Evolutionary conservation across 805 yeast genomes (phyloP), one percentile per base, ranked within the genome.

Genomic region (Groenewaldozyma tartarivorans): DNA sequence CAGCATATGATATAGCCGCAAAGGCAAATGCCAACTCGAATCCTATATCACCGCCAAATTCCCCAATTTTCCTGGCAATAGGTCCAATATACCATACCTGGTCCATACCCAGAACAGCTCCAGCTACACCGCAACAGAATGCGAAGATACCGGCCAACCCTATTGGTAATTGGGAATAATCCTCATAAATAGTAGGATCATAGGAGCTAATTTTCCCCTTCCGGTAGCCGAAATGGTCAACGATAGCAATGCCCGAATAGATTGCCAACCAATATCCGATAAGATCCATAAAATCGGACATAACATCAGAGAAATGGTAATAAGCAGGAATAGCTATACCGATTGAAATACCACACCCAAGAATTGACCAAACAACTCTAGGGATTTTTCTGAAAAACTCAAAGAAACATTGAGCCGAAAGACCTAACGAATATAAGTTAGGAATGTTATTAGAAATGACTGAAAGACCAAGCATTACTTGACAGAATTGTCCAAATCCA

Each of bases 381-480:
- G 96, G 96, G 44, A 88, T 67, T 55, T 68, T 74, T 33, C 77
- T 69, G 56, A 87, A 74, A 48, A 75, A 76, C 42, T 81, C 75
- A 82, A 90, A 82, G 53, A 82, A 66, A 34, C 92, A 77, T 66
- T 88, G 96, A 27, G 87, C 86, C 49, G 87, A 79, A 56, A 88
- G 70, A 32, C 86, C 88, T 54, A 86, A 75, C 20, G 96, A 84
- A 69, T 88, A 88, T 81, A 86, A 79, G 69, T 86, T 87, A 62
- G 96, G 96, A 61, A 87, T 77, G 67, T 86, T 87, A 71, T 85
- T 86, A 49, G 95, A 79, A 43, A 88, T 81, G 24, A 95, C 85
- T 24, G 95, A 84, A 50, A 88, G 64, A 15, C 94, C 85, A 48
- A 88, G 67, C 16, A 88, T 22, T 24, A 88, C 96, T 63, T 88